Evolutionary conservation across 148 eudicot species (phyloP).

Genomic region (Euryodendron excelsum): DNA sequence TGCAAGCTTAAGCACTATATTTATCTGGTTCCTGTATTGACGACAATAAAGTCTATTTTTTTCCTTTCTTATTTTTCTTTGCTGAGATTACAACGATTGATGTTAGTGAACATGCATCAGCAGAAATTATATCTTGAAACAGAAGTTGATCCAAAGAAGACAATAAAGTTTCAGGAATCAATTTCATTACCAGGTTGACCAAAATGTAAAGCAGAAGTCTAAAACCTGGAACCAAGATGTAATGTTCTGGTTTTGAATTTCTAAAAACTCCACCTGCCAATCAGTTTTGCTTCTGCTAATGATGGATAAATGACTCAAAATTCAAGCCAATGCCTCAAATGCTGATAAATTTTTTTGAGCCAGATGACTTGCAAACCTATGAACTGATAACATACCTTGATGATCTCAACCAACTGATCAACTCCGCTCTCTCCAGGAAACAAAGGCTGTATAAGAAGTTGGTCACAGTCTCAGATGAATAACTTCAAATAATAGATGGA

Average conservation of each 20-base stretch:
- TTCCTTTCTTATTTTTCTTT: neutral
- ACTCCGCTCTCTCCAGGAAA: slow-evolving; percentile 98
- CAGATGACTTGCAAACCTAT: neutral
- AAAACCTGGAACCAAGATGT: neutral
- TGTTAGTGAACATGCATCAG: neutral
- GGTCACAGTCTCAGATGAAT: neutral
- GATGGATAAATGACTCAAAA: neutral
- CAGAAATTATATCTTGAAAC: neutral
- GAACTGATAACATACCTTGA: slow-evolving; percentile 54
- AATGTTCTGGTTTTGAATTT: neutral
- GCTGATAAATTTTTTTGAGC: neutral
- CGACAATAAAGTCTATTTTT: neutral
- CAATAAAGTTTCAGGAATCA: neutral
- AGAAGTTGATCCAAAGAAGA: neutral
- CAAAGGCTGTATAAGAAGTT: slow-evolving; percentile 60
- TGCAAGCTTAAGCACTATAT: neutral
- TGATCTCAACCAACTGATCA: slow-evolving; percentile 92
- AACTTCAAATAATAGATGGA: neutral
- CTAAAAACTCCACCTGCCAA: neutral
- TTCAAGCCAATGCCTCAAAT: slow-evolving; percentile 1
- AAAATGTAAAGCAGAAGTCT: neutral
- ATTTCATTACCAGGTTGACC: neutral
- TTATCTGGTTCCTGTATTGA: neutral
- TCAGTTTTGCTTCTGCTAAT: neutral
- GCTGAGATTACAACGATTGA: neutral